phyloP scores from a whole-genome alignment of 148 eudicot species.

The Vaccinium darrowii region DNA sequence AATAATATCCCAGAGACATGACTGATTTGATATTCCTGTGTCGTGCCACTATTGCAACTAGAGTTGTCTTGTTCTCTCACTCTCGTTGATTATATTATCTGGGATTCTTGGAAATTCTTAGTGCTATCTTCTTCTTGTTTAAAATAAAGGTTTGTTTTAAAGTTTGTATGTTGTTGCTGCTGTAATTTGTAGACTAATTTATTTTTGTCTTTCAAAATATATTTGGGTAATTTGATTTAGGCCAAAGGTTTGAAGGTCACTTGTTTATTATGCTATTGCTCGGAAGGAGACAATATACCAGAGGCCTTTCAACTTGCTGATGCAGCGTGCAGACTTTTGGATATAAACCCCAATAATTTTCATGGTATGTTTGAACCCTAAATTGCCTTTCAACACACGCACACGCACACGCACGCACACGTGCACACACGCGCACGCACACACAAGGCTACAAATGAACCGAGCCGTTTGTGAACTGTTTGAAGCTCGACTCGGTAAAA shows the following conservation, averaged over 20 bases:
- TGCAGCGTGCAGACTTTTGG: slow-evolving; percentile 61
- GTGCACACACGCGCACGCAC: too few relatives aligned
- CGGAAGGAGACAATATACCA: slow-evolving; percentile 95
- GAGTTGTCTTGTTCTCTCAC: neutral
- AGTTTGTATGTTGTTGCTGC: neutral
- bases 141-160: neutral
- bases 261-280: slow-evolving; percentile 89
- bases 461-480: too few relatives aligned
- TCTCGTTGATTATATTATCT: neutral
- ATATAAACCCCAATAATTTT: slow-evolving; percentile 32
- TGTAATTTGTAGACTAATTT: neutral
- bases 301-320: slow-evolving; percentile 86
- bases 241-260: slow-evolving; percentile 94
- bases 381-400: neutral
- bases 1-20: neutral
- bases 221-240: slow-evolving; percentile 33
- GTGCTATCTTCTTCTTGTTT: slow-evolving; percentile 5
- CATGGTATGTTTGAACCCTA: slow-evolving; percentile 38
- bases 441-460: too few relatives aligned
- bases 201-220: neutral
- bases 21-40: neutral
- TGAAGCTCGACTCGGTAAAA: too few relatives aligned
- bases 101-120: neutral
- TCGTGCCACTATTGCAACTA: too few relatives aligned
- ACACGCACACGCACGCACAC: too few relatives aligned